Base-by-base conservation (phyloP, 148 eudicot genomes). In the Dysphania ambrosioides region DNA sequence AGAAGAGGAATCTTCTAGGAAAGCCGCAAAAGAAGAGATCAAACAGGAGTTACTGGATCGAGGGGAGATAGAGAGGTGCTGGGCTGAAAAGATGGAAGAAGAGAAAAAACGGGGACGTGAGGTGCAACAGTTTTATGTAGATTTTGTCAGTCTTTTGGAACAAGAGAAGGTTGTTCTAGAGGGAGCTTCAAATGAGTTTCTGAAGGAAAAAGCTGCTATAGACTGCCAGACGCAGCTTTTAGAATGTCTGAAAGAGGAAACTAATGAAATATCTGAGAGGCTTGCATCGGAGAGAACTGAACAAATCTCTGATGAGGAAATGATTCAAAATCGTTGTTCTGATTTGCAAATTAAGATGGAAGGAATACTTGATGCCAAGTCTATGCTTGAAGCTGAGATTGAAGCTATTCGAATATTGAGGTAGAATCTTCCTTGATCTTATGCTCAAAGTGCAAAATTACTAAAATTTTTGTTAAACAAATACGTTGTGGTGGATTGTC, bases 181-280 rank as follows among this genome's bases (percentile, higher is more conserved):
- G 82, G 83, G 63, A 72, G 82, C 86, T 73, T 63, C 72, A 47
- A 86, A 83, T 62, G 88, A 85, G 42, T 51, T 75, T 71, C 61
- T 82, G 79, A 94, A 82, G 86, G 89, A 94, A 82, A 87, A 82
- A 80, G 90, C 93, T 66, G 91, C 96, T 59, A 65, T 94, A 76
- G 97, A 91, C 59, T 94, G 98, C 78, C 98, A 94, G 83, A 86
- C 76, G 77, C 96, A 88, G 82, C 91, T 94, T 71, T 85, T 94
- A 61, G 72, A 76, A 29, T 84, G 83, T 78, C 81, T 94, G 26
- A 83, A 88, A 77, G 79, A 82, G 70, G 98, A 94, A 83, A 78
- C 88, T 41, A 49, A 68, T 67, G 96, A 88, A 65, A 92, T 94
- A 88, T 82, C 87, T 8, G 87, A 87, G 80, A 87, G 74, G 79